Conservation (phyloP, 2,329 filamentous ascomycete genomes). For the Zymoseptoria crescenta region DNA sequence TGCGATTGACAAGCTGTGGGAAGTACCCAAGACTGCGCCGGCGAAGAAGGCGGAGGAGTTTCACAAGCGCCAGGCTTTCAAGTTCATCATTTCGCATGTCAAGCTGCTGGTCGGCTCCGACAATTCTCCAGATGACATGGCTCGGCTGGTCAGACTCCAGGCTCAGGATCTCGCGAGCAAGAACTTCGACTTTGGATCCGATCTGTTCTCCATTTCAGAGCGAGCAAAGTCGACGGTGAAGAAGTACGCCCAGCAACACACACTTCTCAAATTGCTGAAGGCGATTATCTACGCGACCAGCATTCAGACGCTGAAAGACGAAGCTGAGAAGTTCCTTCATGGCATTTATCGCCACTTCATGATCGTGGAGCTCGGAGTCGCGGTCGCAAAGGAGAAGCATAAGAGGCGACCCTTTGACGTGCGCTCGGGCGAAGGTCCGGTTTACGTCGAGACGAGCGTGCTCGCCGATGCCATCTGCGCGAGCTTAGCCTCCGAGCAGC, state of each 20-base stretch:
- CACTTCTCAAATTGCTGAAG: constrained; percentile 79
- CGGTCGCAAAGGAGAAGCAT: constrained; percentile 74
- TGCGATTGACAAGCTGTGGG: constrained; percentile 80
- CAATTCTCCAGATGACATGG: constrained; percentile 79
- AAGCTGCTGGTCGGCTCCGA: constrained; percentile 88
- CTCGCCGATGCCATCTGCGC: constrained; percentile 87
- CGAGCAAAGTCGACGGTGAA: constrained; percentile 77
- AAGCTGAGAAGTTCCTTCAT: constrained; percentile 66
- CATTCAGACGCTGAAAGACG: constrained; percentile 71
- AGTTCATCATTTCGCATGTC: constrained; percentile 77
- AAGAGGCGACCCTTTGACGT: constrained; percentile 74
- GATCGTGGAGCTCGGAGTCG: constrained; percentile 77
- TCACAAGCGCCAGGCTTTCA: constrained; percentile 89
- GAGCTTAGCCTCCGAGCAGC: constrained; percentile 77
- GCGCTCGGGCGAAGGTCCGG: constrained; percentile 73
- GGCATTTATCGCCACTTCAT: constrained; percentile 86
- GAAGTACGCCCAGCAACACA: constrained; percentile 73
- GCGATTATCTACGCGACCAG: constrained; percentile 71
- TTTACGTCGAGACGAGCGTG: constrained; percentile 78
- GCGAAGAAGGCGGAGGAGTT: constrained; percentile 66
- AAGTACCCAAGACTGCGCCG: constrained; percentile 57
- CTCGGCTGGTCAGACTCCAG: constrained; percentile 75
- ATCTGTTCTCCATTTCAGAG: constrained; percentile 67
- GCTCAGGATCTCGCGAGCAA: constrained; percentile 73
- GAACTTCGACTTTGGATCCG: constrained; percentile 63